A percentile compares a stretch with the other conserved stretches of the same genome.
Evolutionary conservation across 2,329 filamentous ascomycete species (phyloP).

Genomic region (Talaromyces sp.): DNA sequence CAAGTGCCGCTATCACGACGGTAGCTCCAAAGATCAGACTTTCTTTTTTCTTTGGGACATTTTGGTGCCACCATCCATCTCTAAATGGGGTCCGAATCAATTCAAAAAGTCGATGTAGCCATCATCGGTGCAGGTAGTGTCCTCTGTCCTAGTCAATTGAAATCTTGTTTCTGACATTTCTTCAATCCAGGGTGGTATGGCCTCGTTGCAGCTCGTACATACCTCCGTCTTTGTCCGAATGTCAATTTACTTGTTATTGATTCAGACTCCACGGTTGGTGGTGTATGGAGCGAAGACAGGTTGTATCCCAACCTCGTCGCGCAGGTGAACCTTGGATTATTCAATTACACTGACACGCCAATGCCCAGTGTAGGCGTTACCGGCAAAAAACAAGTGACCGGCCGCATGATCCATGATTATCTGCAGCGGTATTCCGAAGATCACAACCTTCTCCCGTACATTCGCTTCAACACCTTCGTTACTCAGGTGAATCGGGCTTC

Average conservation of each 20-base stretch:
- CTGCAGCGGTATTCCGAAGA: not conserved
- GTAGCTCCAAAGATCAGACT: too few species aligned
- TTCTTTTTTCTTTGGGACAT: too few species aligned
- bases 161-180: not conserved
- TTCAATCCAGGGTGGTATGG: constrained; percentile 22
- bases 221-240: constrained; percentile 17
- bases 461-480: not conserved
- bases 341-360: constrained; percentile 30
- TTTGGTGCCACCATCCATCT: too few species aligned
- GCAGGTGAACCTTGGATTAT: constrained; percentile 30
- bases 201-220: constrained; percentile 20
- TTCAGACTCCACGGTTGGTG: constrained; percentile 17
- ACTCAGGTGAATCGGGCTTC: not conserved
- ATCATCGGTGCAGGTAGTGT: constrained; percentile 18
- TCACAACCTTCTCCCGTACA: not conserved
- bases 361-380: not conserved
- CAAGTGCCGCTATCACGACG: too few species aligned
- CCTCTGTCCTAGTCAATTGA: not conserved
- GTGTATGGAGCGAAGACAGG: constrained; percentile 19
- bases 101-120: constrained; percentile 12
- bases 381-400: not conserved
- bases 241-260: constrained; percentile 19
- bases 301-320: constrained; percentile 26
- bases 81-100: too few species aligned
- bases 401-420: not conserved